Conservation (phyloP, 768 basidiomycete species). For the Lentinula guzmanii region DNA sequence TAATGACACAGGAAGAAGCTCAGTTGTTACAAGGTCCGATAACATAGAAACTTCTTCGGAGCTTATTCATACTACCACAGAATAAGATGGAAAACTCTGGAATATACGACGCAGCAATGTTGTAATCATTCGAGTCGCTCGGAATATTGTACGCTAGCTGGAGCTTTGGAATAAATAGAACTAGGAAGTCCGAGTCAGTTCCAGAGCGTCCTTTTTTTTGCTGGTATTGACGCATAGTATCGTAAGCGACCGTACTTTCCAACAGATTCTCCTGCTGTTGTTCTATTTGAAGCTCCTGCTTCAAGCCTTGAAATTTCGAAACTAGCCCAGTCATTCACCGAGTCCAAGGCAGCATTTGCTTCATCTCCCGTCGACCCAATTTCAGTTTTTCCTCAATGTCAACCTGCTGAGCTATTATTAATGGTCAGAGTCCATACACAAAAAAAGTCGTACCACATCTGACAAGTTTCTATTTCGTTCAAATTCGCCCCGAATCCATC, state of each 20-base stretch:
- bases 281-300: no score
- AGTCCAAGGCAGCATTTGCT: slow-evolving; percentile 44
- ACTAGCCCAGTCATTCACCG: not conserved
- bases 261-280: no score
- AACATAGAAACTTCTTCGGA: not conserved
- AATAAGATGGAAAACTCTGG: not conserved
- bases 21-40: no score
- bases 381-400: slow-evolving; percentile 59
- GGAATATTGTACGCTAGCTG: no score
- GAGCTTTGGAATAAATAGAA: no score
- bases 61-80: not conserved
- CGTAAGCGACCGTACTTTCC: no score
- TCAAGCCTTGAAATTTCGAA: not conserved
- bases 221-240: no score
- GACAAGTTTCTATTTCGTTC: slow-evolving; percentile 53
- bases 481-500: slow-evolving; percentile 71
- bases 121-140: no score
- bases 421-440: not conserved
- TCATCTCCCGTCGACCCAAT: slow-evolving; percentile 52
- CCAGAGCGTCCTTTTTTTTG: no score
- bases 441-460: slow-evolving; percentile 42
- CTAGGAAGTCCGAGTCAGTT: no score
- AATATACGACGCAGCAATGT: not conserved
- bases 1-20: no score
- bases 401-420: slow-evolving; percentile 26